These are phyloP conservation scores for Phytophthora citrophthora DNA, from an alignment of 352 stramenopile species.

Conservation along the genomic window DNA sequence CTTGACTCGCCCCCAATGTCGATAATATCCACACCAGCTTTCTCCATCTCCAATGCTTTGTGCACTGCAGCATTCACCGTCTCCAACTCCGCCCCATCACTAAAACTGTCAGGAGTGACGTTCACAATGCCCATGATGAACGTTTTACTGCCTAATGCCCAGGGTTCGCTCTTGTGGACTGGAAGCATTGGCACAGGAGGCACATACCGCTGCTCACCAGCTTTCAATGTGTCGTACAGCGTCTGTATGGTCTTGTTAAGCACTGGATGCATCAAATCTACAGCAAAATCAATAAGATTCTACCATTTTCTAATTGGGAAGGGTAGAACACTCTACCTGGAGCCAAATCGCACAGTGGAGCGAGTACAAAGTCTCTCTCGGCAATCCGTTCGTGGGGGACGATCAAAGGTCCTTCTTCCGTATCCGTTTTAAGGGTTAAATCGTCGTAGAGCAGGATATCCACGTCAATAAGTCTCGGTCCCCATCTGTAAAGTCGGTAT, in stretches of 20 bases:
- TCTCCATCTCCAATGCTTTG: slow-evolving; percentile 89
- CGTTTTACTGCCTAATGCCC: slow-evolving; percentile 66
- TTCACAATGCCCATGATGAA: slow-evolving; percentile 99
- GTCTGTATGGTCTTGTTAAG: slow-evolving; percentile 75
- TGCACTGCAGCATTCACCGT: slow-evolving; percentile 71
- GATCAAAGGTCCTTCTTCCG: slow-evolving; percentile 75
- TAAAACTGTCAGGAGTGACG: slow-evolving; percentile 99
- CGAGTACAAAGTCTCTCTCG: slow-evolving; percentile 98
- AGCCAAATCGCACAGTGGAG: slow-evolving; percentile 94
- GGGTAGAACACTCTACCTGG: slow-evolving; percentile 30
- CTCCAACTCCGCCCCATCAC: slow-evolving; percentile 58
- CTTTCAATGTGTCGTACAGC: slow-evolving; percentile 62
- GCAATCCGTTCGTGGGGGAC: slow-evolving; percentile 95
- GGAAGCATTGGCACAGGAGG: slow-evolving; percentile 62
- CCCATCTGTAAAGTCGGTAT: slow-evolving; percentile 68
- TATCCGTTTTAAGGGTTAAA: slow-evolving; percentile 70
- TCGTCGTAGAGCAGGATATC: slow-evolving; percentile 96
- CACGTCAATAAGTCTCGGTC: slow-evolving; percentile 94
- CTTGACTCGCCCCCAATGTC: slow-evolving; percentile 99
- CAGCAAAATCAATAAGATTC: background rate
- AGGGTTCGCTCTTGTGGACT: slow-evolving; percentile 47
- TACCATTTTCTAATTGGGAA: background rate
- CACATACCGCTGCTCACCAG: slow-evolving; percentile 32
- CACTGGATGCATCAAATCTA: slow-evolving; percentile 80
- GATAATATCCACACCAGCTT: slow-evolving; percentile 93